phyloP scores from a whole-genome alignment of 345 rosid species.

The Erodium maritimum region DNA sequence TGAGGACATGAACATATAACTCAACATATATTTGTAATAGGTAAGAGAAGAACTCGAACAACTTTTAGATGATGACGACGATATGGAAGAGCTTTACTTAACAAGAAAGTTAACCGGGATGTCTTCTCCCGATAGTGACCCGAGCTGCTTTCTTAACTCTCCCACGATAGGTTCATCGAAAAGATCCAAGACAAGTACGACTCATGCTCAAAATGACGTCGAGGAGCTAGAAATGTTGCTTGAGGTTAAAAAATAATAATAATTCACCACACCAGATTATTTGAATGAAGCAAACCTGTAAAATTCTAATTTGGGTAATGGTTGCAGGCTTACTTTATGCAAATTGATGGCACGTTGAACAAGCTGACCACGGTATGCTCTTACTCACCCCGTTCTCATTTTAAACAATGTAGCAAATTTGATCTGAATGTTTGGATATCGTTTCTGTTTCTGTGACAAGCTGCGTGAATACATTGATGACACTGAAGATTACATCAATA shows the following conservation, averaged over 20 bases:
- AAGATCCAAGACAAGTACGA: conserved; percentile 37
- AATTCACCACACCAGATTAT: not conserved
- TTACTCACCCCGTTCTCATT: no score
- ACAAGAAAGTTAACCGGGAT: conserved; percentile 30
- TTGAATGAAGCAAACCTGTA: not conserved
- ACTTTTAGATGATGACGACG: conserved; percentile 42
- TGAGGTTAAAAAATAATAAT: conserved; percentile 39
- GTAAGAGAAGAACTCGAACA: conserved; percentile 48
- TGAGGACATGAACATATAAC: not conserved
- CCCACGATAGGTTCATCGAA: conserved; percentile 30
- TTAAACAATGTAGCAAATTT: no score
- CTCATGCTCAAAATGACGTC: conserved; percentile 36
- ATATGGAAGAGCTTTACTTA: conserved; percentile 49
- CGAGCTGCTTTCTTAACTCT: conserved; percentile 25
- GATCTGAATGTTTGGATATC: not conserved
- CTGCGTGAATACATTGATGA: conserved; percentile 74
- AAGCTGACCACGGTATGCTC: conserved; percentile 37
- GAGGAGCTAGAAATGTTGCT: conserved; percentile 63
- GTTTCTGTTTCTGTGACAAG: conserved; percentile 19
- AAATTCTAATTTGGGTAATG: conserved; percentile 4
- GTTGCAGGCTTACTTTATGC: conserved; percentile 54
- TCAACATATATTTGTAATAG: conserved; percentile 6
- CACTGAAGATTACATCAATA: conserved; percentile 71
- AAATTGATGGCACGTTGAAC: conserved; percentile 43
- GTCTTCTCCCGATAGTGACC: conserved; percentile 29